phyloP scores from a whole-genome alignment of 208 protist species.

The Wallacemonas sp. region DNA sequence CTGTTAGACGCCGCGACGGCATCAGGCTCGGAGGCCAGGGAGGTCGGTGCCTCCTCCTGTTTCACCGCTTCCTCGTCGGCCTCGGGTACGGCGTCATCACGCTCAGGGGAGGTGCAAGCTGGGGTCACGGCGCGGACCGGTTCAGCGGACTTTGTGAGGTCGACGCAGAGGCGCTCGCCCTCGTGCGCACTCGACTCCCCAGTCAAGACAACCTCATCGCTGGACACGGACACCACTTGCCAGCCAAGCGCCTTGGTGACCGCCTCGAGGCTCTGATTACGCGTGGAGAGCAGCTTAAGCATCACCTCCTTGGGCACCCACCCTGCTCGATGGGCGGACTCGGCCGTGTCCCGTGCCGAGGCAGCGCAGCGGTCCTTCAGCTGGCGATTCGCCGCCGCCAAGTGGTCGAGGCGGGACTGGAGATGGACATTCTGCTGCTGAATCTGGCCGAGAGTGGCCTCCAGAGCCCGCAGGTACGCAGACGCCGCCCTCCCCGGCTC shows the following conservation, averaged over 20 bases:
- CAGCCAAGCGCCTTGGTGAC: slow-evolving; percentile 10
- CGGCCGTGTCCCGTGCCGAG: slow-evolving; percentile 1
- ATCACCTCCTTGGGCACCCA: slow-evolving; percentile 14
- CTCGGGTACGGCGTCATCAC: no score
- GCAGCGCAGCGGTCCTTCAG: slow-evolving; percentile 4
- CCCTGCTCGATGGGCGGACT: neutral
- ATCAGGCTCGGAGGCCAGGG: no score
- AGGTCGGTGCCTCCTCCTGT: no score
- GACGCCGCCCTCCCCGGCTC: neutral
- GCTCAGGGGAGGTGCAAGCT: no score
- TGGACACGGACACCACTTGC: neutral
- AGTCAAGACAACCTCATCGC: slow-evolving; percentile 4
- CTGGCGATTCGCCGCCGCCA: neutral
- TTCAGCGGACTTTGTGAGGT: neutral
- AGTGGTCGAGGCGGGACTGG: neutral
- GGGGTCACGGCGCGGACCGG: neutral
- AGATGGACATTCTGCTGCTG: slow-evolving; percentile 1
- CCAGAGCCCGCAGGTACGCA: neutral
- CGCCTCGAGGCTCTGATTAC: neutral
- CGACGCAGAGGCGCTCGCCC: neutral
- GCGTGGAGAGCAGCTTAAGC: neutral
- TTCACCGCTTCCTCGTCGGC: no score
- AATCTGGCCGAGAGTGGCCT: neutral
- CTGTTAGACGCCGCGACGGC: no score
- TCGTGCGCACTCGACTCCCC: neutral